phyloP scores from a whole-genome alignment of 352 stramenopile species.

The Phytopythium vexans region DNA sequence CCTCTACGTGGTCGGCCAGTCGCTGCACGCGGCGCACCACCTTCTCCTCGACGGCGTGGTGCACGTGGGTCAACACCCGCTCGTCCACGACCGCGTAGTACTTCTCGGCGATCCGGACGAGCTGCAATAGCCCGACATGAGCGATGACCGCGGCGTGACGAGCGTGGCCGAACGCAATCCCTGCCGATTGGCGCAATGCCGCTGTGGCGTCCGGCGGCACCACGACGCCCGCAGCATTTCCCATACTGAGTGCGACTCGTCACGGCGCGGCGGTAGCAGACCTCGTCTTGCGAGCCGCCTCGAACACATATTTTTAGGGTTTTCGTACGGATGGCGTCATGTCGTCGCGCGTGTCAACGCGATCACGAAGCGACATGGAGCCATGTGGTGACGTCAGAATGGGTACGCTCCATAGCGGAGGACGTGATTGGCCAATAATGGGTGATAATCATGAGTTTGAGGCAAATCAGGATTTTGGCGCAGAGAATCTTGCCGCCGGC shows the following conservation, averaged over 20 bases:
- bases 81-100: conserved; percentile 59
- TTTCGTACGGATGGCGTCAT: neutral
- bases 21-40: conserved; percentile 38
- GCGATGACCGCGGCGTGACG: conserved; percentile 24
- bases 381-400: too few species aligned
- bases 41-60: conserved; percentile 48
- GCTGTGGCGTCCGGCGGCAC: conserved; percentile 20
- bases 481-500: too few species aligned
- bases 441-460: too few species aligned
- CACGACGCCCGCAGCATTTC: conserved; percentile 40
- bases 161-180: conserved; percentile 9
- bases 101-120: conserved; percentile 29
- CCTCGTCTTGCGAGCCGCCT: too few species aligned
- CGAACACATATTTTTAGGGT: too few species aligned
- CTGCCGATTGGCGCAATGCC: conserved; percentile 17
- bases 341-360: too few species aligned
- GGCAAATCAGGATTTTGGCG: too few species aligned
- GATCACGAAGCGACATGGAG: too few species aligned
- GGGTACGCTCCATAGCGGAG: too few species aligned
- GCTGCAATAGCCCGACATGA: conserved; percentile 25
- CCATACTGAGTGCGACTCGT: conserved; percentile 22
- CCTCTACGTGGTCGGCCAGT: conserved; percentile 45
- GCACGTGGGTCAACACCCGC: conserved; percentile 39
- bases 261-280: neutral
- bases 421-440: too few species aligned